A percentile compares a stretch with the other conserved stretches of the same genome.
phyloP scores from a whole-genome alignment of 2,329 filamentous ascomycete genomes.

The Colletotrichum musicola region DNA sequence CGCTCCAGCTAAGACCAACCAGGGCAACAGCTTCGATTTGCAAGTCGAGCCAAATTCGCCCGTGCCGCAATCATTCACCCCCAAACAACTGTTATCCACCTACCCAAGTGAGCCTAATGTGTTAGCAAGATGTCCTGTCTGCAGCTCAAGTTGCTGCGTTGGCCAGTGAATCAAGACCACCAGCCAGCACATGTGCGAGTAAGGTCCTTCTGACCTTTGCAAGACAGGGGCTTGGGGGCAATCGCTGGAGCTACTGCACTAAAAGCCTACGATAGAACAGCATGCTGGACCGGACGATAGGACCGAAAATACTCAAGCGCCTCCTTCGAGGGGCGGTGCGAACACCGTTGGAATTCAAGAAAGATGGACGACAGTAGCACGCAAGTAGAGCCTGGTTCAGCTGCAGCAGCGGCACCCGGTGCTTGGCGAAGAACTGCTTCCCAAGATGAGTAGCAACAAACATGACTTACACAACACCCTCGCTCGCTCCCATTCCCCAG shows the following conservation, averaged over 20 bases:
- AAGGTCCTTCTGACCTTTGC: conserved; percentile 11
- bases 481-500: too few species aligned
- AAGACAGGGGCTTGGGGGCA: too few species aligned
- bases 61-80: background rate
- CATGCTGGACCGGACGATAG: background rate
- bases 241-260: conserved; percentile 2
- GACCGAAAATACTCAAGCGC: background rate
- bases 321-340: conserved; percentile 27
- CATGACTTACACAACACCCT: background rate
- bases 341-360: conserved; percentile 18
- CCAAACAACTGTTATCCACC: too few species aligned
- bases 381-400: too few species aligned
- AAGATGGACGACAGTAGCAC: background rate
- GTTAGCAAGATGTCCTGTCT: background rate
- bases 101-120: background rate
- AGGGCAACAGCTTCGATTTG: conserved; percentile 4
- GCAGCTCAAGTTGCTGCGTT: conserved; percentile 3
- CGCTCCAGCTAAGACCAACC: conserved; percentile 20
- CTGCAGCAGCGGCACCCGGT: too few species aligned
- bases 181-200: background rate
- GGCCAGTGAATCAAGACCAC: conserved; percentile 11
- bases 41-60: background rate
- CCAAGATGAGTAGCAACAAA: background rate
- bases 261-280: background rate
- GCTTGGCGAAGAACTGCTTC: background rate